Percentiles rank a stretch among this genome's conserved stretches.
phyloP scores from a whole-genome alignment of 2,329 filamentous ascomycete genomes.

The Geosmithia morbida region DNA sequence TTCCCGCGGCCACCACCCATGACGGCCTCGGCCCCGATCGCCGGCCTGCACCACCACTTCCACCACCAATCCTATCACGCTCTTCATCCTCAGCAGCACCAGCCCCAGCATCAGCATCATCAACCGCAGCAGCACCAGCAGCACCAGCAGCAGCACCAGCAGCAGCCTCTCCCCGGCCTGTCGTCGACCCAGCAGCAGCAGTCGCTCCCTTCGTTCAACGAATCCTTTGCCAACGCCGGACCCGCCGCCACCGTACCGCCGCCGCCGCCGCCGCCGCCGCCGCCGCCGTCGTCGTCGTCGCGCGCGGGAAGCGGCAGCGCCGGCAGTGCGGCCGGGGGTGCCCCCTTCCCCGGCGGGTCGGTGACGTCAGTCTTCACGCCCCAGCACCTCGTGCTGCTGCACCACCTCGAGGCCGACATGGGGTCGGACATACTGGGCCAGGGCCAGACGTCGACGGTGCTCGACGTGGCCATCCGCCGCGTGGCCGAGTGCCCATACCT shows the following conservation, averaged over 20 bases:
- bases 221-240: constrained; percentile 3
- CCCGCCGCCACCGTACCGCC: neutral
- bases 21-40: neutral
- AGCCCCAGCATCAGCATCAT: too few species aligned
- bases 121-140: neutral
- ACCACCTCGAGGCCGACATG: constrained; percentile 17
- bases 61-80: neutral
- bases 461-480: constrained; percentile 16
- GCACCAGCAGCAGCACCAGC: constrained; percentile 3
- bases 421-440: constrained; percentile 7
- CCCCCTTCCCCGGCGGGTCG: constrained; percentile 2
- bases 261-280: neutral
- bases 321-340: neutral
- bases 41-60: neutral
- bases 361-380: constrained; percentile 15
- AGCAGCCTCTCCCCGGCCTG: neutral
- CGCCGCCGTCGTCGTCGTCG: neutral
- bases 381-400: constrained; percentile 23
- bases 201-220: constrained; percentile 3
- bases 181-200: neutral
- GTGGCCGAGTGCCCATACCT: constrained; percentile 24
- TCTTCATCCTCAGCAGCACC: constrained; percentile 1
- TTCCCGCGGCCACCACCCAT: neutral
- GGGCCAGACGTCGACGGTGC: constrained; percentile 8
- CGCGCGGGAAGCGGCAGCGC: neutral